These are phyloP conservation scores for Gracilaria gracilis DNA, from an alignment of 23 red algal species.

Conservation along the genomic window DNA sequence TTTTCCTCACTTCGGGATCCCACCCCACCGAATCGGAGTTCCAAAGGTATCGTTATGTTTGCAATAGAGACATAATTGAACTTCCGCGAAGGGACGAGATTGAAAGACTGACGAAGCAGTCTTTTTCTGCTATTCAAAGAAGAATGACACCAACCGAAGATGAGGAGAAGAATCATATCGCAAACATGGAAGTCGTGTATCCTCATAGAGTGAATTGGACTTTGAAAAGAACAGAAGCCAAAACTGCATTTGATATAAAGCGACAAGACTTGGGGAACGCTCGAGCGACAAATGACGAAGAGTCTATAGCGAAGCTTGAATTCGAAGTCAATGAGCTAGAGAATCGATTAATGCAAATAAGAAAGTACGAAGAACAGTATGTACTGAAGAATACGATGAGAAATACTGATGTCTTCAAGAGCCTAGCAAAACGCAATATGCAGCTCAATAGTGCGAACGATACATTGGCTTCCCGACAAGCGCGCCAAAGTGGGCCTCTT, in stretches of 20 bases:
- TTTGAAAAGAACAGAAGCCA: conserved; percentile 51
- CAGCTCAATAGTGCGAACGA: conserved; percentile 56
- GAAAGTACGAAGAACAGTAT: conserved; percentile 47
- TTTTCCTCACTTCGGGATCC: conserved; percentile 40
- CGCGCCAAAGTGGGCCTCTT: background rate
- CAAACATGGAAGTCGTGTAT: conserved; percentile 69
- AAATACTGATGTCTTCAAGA: conserved; percentile 53
- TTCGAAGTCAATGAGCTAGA: conserved; percentile 18
- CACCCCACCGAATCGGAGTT: conserved; percentile 54
- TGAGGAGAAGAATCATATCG: conserved; percentile 64
- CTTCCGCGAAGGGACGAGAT: conserved; percentile 58
- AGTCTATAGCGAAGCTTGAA: conserved; percentile 27
- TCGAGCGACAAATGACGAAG: conserved; percentile 1
- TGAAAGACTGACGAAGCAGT: conserved; percentile 32
- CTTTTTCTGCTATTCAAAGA: background rate
- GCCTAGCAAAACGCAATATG: conserved; percentile 61
- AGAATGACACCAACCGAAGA: conserved; percentile 54
- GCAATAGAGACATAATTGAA: conserved; percentile 20
- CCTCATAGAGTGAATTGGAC: conserved; percentile 71
- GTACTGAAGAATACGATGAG: conserved; percentile 33
- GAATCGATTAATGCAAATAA: conserved; percentile 29
- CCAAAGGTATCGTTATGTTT: conserved; percentile 41
- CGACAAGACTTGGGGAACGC: conserved; percentile 40
- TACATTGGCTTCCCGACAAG: conserved; percentile 17
- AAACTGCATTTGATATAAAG: conserved; percentile 63